Base-by-base conservation (phyloP, 345 rosid species). In the Brassica cretica region DNA sequence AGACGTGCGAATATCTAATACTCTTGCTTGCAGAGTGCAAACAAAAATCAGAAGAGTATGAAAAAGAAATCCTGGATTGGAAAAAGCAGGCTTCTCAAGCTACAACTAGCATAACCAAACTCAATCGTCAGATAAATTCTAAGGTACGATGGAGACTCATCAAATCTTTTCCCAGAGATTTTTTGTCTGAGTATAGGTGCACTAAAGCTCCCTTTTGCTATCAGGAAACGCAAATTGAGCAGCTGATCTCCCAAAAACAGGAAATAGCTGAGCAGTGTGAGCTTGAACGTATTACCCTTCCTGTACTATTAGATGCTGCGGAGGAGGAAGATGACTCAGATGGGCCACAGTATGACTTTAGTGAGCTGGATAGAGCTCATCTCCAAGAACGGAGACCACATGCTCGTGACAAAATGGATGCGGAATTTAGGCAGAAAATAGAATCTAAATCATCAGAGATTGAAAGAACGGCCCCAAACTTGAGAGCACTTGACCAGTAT, bases 401-500 rank as follows among this genome's bases (percentile, higher is more conserved):
- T 82, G 89, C 87, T 72, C 82, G 99, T 41, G 97, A 91, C 78
- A 95, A 91, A 75, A 61, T 85, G 76, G 99, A 90, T 67, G 80
- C 66, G 8, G 96, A 95, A 66, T 93, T 90, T 76, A 89, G 87
- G 80, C 92, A 89, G 70, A 93, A 89, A 77, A 87, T 93, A 81
- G 97, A 93, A 81, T 83, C 88, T 27, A 61, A 90, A 55, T 63
- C 74, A 56, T 84, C 90, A 29, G 98, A 93, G 80, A 90, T 95
- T 71, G 98, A 95, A 77, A 93, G 82, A 84, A 93, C 93, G 41
- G 97, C 98, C 71, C 99, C 98, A 27, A 91, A 93, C 83, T 77
- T 95, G 88, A 95, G 91, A 89, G 97, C 99, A 24, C 83, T 95
- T 81, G 98, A 91, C 64, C 99, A 90, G 76, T 95, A 95, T 65